phyloP scores from a whole-genome alignment of 805 yeast genomes.

The Lachancea kluyveri region DNA sequence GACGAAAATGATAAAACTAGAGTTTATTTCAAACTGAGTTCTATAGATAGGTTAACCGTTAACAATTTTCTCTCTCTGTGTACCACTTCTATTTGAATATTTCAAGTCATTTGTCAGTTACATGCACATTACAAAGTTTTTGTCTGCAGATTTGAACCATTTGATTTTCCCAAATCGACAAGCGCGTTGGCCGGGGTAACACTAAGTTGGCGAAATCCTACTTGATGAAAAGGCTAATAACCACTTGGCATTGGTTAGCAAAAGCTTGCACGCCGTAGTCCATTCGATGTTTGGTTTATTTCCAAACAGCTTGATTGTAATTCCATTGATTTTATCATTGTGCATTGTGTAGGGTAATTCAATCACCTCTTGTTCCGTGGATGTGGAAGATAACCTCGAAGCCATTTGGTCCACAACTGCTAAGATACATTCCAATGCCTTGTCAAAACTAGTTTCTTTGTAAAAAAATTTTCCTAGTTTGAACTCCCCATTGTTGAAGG shows the following conservation, averaged over 20 bases:
- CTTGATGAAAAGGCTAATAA: constrained; percentile 68
- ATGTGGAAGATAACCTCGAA: constrained; percentile 24
- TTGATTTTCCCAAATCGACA: too few species aligned
- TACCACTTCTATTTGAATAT: too few species aligned
- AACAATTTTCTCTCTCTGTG: too few species aligned
- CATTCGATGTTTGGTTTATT: constrained; percentile 65
- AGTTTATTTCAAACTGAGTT: too few species aligned
- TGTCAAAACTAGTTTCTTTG: constrained; percentile 71
- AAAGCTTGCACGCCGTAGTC: constrained; percentile 83
- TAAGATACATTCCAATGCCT: constrained; percentile 72
- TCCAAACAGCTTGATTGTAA: constrained; percentile 63
- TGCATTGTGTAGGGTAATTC: constrained; percentile 72
- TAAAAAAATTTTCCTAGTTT: constrained; percentile 56
- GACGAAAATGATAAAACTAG: too few species aligned
- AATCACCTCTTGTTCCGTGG: constrained; percentile 26
- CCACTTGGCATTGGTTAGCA: constrained; percentile 81
- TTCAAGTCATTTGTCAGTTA: too few species aligned
- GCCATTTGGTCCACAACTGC: constrained; percentile 30
- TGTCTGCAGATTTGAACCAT: too few species aligned
- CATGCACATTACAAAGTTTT: too few species aligned
- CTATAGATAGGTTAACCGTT: too few species aligned
- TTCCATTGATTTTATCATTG: constrained; percentile 69
- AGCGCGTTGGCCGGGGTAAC: too few species aligned
- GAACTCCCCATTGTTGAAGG: constrained; percentile 64
- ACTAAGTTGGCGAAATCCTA: constrained; percentile 4